These are phyloP conservation scores for Fusarium tupiense DNA, from an alignment of 2,329 filamentous ascomycete species.

Conservation along the genomic window DNA sequence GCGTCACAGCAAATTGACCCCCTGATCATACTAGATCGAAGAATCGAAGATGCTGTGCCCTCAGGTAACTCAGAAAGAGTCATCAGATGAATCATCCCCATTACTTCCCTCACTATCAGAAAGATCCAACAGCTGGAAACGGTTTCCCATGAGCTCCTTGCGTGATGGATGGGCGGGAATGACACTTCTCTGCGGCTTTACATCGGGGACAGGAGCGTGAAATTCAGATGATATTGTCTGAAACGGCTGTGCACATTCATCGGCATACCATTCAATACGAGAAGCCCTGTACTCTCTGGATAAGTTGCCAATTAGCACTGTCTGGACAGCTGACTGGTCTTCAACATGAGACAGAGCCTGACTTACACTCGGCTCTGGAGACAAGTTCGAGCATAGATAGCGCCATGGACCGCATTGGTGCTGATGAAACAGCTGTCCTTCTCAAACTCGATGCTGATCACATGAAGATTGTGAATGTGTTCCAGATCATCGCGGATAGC, in stretches of 20 bases:
- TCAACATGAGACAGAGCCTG: background rate
- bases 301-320: slow-evolving; percentile 42
- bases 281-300: slow-evolving; percentile 73
- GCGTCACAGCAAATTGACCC: background rate
- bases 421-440: slow-evolving; percentile 72
- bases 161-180: background rate
- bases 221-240: slow-evolving; percentile 25
- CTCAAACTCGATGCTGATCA: slow-evolving; percentile 71
- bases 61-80: background rate
- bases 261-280: slow-evolving; percentile 75
- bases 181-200: background rate
- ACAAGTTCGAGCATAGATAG: slow-evolving; percentile 79
- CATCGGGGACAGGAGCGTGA: background rate
- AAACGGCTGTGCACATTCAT: slow-evolving; percentile 76
- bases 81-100: slow-evolving; percentile 23
- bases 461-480: slow-evolving; percentile 81
- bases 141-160: slow-evolving; percentile 60
- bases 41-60: background rate
- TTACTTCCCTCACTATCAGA: slow-evolving; percentile 52
- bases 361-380: slow-evolving; percentile 73
- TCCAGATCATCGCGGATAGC: slow-evolving; percentile 77
- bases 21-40: background rate
- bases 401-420: slow-evolving; percentile 80
- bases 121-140: slow-evolving; percentile 68
- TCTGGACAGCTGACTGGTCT: background rate